Base-by-base conservation (phyloP, 768 basidiomycete species). In the Boletus rex-veris region DNA sequence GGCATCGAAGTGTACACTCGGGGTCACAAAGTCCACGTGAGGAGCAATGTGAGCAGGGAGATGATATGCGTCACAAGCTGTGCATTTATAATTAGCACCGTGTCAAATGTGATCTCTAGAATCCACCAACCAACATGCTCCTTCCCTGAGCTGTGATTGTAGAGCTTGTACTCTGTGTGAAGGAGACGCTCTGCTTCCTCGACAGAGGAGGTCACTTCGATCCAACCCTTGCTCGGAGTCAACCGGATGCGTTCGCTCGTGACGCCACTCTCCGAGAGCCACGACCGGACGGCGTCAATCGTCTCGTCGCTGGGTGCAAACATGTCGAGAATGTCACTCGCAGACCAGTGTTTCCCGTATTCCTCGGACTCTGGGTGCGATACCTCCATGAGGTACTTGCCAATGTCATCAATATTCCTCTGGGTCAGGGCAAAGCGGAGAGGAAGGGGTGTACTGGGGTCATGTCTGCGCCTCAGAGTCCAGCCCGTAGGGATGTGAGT, bases 11-110 rank as follows among this genome's bases (percentile, higher is more conserved):
- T 74, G 67, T 4, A 75, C 68, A 5, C 73, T 66, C 9, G 72
- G 73, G 3, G 58, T 65, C 38, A 74, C 64, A 42, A 75, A 62
- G 30, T 74, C 73, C 21, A 75, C 58, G 41, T 75, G 74, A 1
- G 62, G 46, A 7, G 51, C 57, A 21, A 74, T 51, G 18, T 70
- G 58, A 33, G 65, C 58, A 0, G 72, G 73, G 31, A 74, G 61
- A 38, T 69, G 62, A 39, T 70, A 74, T 15, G 57, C 59, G n/a
- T 69, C 64, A 40, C 72, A 75, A 6, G 58, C 71, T 35, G 6
- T 35, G 12, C 33, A 35, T 14, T 35, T 35, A 35, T 71, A 26
- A 24, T 12, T 7, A 39, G 48, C 6, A 10, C 16, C 30, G 26
- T 19, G 30, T 57, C 30, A 60, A 46, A 35, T 15, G n/a, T 7